Base-by-base conservation (phyloP, 2,329 filamentous ascomycete genomes). In the Iodosphaeria phyllophila region DNA sequence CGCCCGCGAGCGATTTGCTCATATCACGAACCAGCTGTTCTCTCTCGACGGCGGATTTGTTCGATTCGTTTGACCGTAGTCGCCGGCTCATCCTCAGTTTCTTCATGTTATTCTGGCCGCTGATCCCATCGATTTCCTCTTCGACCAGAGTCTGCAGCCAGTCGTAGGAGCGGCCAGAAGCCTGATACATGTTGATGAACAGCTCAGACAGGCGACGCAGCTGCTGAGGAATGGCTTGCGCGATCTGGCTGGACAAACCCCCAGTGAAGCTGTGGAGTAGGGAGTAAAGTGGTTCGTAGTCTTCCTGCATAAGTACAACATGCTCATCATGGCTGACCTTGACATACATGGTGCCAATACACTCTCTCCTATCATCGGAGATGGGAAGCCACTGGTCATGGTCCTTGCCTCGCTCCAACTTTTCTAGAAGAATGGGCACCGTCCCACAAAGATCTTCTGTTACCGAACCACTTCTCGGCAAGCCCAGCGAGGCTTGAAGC, bases 121-220 rank as follows among this genome's bases (percentile, higher is more conserved):
- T 70, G 11, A 89, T 73, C 1, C 86, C 86, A 41, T 95, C 89
- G 29, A 98, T 95, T 47, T 98, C 89, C 42, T 95, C 86, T 47
- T 98, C 89, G 0, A 93, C 79, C 20, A 98, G 57, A 3, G 80
- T 74, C 59, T 82, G 89, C 13, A 98, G 63, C 89, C 89, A 98
- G 30, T 93, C 82, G 21, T 65, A 64, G 3, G 79, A 77, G 18
- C 69, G 68, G 1, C 80, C 82, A 3, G 83, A 86, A 3, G 92
- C 84, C 43, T 98, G 89, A 40, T 86, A 98, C 26, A 98, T 92
- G 44, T 95, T 91, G 33, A 95, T 55, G 18, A 95, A 68, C 15
- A 77, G 72, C 42, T 93, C 84, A 3, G 83, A 78, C 6, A 95
- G 49, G n/a, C 69, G 64, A 26, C 76, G 75, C 17, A 93, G 57